A percentile compares a stretch with the other conserved stretches of the same genome.
Evolutionary conservation across 176 grass and related monocot genomes (phyloP).

Genomic region (Typha latifolia): DNA sequence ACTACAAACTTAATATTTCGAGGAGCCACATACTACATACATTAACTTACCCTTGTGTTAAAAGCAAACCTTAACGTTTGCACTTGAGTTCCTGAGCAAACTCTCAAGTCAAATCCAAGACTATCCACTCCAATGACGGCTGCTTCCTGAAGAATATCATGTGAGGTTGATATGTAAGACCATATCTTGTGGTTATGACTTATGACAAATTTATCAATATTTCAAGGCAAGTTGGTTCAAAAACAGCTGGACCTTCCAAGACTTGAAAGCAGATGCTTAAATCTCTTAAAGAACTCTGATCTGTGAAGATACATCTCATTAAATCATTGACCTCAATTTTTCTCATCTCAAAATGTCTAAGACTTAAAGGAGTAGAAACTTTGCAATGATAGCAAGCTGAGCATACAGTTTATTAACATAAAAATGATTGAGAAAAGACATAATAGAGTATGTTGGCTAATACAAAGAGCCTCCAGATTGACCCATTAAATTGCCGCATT

Average conservation of each 20-base stretch:
- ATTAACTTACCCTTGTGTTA: slow-evolving; percentile 35
- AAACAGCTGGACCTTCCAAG: not conserved
- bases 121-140: slow-evolving; percentile 70
- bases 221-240: not conserved
- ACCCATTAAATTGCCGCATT: too few species aligned
- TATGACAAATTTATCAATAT: not conserved
- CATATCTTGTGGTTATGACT: not conserved
- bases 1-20: not conserved
- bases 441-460: too few species aligned
- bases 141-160: slow-evolving; percentile 46
- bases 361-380: too few species aligned
- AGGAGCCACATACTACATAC: not conserved
- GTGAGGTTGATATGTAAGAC: not conserved
- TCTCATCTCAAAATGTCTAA: too few species aligned
- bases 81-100: slow-evolving; percentile 79
- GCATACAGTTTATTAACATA: too few species aligned
- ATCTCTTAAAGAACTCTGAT: not conserved
- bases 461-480: too few species aligned
- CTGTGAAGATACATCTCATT: too few species aligned
- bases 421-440: too few species aligned
- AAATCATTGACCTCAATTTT: too few species aligned
- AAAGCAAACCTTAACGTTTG: slow-evolving; percentile 86
- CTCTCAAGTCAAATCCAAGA: slow-evolving; percentile 82
- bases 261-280: not conserved
- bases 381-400: too few species aligned